Conservation (phyloP, 108 stramenopile species). For the Skeletonema costatum region DNA sequence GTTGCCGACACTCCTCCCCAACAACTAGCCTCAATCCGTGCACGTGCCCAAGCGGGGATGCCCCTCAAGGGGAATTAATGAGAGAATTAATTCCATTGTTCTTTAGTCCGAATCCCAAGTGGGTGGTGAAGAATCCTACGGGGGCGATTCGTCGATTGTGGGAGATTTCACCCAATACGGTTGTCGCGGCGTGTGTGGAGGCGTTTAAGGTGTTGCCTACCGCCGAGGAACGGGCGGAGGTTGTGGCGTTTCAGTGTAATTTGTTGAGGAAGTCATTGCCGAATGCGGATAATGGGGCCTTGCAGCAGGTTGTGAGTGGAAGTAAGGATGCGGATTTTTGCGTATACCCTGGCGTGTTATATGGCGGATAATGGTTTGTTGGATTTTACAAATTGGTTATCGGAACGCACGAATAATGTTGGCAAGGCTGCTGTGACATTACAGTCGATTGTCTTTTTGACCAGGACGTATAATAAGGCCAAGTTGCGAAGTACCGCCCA, state of each 20-base stretch:
- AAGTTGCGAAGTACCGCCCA: not conserved
- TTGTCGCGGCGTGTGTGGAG: constrained; percentile 86
- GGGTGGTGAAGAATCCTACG: constrained; percentile 74
- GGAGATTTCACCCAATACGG: constrained; percentile 83
- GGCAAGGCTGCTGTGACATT: constrained; percentile 1
- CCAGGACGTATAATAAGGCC: not conserved
- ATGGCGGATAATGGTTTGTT: constrained; percentile 87
- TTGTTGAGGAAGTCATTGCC: constrained; percentile 14
- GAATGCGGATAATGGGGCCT: not conserved
- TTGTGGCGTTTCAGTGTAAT: not conserved
- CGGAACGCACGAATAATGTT: constrained; percentile 59
- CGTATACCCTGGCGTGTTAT: constrained; percentile 78
- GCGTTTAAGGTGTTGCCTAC: constrained; percentile 80
- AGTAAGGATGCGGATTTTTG: constrained; percentile 87
- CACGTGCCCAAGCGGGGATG: constrained; percentile 70
- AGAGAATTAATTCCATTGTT: constrained; percentile 90
- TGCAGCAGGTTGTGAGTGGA: constrained; percentile 45
- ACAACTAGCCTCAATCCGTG: not conserved
- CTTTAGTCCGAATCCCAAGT: constrained; percentile 79
- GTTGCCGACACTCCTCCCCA: constrained; percentile 12
- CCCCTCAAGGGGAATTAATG: constrained; percentile 91
- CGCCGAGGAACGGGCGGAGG: not conserved
- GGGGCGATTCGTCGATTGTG: constrained; percentile 87
- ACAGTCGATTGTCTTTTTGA: not conserved
- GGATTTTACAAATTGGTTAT: constrained; percentile 75